Evolutionary conservation across 768 basidiomycete species (phyloP).

Genomic region (Goffeauzyma gilvescens): DNA sequence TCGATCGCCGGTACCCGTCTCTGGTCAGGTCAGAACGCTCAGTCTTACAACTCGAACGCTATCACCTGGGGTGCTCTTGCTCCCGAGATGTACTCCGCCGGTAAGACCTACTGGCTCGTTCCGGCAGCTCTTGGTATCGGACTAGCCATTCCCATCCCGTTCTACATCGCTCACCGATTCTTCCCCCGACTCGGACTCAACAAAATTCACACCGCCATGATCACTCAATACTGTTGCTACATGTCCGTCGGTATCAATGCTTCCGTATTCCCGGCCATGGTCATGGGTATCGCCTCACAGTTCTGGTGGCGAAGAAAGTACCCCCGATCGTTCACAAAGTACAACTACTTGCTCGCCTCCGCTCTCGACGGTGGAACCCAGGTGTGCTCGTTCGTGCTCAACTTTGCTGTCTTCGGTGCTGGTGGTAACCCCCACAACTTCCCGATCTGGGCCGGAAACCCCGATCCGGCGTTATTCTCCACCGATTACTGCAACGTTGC

Average conservation of each 20-base stretch:
- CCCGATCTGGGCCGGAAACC: conserved; percentile 10
- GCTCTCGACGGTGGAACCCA: conserved; percentile 35
- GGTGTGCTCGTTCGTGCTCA: conserved; percentile 16
- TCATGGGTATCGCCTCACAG: conserved; percentile 20
- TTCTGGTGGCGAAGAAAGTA: conserved; percentile 30
- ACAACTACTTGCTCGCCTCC: conserved; percentile 34
- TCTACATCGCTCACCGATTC: conserved; percentile 14
- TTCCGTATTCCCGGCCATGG: conserved; percentile 14
- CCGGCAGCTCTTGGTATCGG: conserved; percentile 18
- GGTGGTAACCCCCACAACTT: conserved; percentile 14
- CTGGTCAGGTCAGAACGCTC: conserved; percentile 24
- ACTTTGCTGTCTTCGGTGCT: conserved; percentile 29
- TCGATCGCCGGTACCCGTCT: conserved; percentile 17
- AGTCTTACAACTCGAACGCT: conserved; percentile 25
- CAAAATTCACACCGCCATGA: conserved; percentile 14
- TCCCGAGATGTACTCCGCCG: conserved; percentile 17
- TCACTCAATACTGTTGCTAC: conserved; percentile 20
- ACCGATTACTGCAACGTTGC: no score
- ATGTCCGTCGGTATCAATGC: conserved; percentile 18
- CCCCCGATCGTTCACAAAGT: conserved; percentile 35
- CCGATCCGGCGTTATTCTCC: no score
- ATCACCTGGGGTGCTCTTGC: conserved; percentile 35
- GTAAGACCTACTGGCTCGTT: conserved; percentile 18
- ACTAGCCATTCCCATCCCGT: conserved; percentile 16
- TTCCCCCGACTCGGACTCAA: conserved; percentile 10